These are phyloP conservation scores for Laguncularia racemosa DNA, from an alignment of 345 rosid species.

Conservation along the genomic window DNA sequence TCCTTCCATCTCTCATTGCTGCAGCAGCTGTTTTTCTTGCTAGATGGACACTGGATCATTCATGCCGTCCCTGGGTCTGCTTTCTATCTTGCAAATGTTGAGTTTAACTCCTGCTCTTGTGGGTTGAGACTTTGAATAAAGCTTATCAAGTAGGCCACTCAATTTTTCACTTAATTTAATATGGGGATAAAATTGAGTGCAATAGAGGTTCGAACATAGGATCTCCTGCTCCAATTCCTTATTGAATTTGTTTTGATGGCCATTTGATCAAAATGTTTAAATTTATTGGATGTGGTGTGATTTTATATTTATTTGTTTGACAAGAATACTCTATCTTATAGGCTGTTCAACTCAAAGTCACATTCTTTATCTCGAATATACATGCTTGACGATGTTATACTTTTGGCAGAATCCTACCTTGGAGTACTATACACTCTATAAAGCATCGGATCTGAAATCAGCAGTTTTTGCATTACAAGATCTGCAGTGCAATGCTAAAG, in stretches of 20 bases:
- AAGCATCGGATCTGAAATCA: slow-evolving; percentile 47
- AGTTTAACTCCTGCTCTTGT: too few species aligned
- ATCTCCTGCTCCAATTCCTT: too few species aligned
- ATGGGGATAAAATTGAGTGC: too few species aligned
- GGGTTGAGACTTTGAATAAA: slow-evolving; percentile 1
- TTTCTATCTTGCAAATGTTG: slow-evolving; percentile 5
- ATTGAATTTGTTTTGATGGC: too few species aligned
- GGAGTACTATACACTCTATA: slow-evolving; percentile 71
- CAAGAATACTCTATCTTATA: too few species aligned
- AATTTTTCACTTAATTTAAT: too few species aligned
- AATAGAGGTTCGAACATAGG: too few species aligned
- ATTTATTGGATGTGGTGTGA: too few species aligned
- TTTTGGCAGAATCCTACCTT: slow-evolving; percentile 65
- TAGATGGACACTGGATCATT: slow-evolving; percentile 82
- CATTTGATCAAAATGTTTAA: too few species aligned
- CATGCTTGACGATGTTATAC: slow-evolving; percentile 3
- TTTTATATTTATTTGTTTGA: too few species aligned
- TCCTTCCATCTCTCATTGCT: slow-evolving; percentile 73
- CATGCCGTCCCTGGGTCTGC: slow-evolving; percentile 82
- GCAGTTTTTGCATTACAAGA: slow-evolving; percentile 54
- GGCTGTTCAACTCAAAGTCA: too few species aligned
- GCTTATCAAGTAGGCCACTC: too few species aligned
- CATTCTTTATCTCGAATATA: background rate
- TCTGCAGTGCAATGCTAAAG: slow-evolving; percentile 52
- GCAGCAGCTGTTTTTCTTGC: slow-evolving; percentile 93